A percentile compares a stretch with the other conserved stretches of the same genome.
These are phyloP conservation scores for Tolypocladium sp. DNA, from an alignment of 2,329 filamentous ascomycete species.

Conservation along the genomic window DNA sequence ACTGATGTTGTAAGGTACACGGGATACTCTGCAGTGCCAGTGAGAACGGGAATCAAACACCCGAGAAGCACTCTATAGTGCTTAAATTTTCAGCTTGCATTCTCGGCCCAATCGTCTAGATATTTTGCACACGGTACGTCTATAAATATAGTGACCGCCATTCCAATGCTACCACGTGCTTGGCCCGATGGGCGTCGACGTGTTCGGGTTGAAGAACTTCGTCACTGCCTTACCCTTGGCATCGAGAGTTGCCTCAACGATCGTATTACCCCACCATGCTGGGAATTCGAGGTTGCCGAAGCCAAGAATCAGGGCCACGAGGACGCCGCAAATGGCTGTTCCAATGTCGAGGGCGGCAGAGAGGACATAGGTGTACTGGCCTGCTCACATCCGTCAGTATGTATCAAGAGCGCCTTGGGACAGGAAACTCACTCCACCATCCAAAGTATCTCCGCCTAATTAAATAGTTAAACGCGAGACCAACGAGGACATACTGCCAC, in stretches of 20 bases:
- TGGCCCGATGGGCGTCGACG: constrained; percentile 16
- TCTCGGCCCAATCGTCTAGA: too few species aligned
- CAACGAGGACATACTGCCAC: constrained; percentile 43
- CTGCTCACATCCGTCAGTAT: background rate
- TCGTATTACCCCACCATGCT: constrained; percentile 37
- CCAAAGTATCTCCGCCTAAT: constrained; percentile 39
- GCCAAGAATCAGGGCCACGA: constrained; percentile 36
- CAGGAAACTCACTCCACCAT: constrained; percentile 41
- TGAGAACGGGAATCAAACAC: background rate
- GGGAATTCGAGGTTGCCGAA: constrained; percentile 35
- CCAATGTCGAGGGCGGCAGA: constrained; percentile 50
- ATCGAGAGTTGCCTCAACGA: constrained; percentile 20
- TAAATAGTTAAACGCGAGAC: constrained; percentile 44
- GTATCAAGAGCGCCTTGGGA: background rate
- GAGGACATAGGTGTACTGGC: constrained; percentile 46
- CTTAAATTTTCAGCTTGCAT: too few species aligned
- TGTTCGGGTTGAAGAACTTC: constrained; percentile 12
- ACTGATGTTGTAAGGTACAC: background rate
- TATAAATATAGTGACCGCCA: background rate
- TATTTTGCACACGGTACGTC: too few species aligned
- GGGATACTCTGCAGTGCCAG: background rate
- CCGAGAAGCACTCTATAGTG: background rate
- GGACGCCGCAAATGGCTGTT: constrained; percentile 44
- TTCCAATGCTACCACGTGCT: constrained; percentile 10
- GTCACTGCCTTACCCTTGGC: constrained; percentile 14